phyloP scores from a whole-genome alignment of 2,329 filamentous ascomycete species.

The Xylariaceae sp. region DNA sequence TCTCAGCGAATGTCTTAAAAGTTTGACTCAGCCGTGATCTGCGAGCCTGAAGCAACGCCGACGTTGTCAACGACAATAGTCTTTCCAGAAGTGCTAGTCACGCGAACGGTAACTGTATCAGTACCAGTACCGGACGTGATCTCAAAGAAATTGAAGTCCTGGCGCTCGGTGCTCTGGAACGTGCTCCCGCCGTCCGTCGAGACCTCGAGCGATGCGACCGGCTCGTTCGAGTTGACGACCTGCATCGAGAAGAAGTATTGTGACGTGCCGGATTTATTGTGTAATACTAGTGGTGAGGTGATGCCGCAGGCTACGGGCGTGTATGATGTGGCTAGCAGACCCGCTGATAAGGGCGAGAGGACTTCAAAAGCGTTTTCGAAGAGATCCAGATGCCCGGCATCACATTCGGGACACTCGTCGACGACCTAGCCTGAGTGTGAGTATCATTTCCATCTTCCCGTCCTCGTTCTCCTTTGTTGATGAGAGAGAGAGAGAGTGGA shows the following conservation, averaged over 20 bases:
- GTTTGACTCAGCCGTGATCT: conserved; percentile 20
- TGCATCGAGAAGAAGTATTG: conserved; percentile 52
- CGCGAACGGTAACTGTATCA: conserved; percentile 49
- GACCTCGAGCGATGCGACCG: conserved; percentile 55
- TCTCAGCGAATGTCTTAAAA: conserved; percentile 18
- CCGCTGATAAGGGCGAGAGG: conserved; percentile 34
- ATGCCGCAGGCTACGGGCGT: conserved; percentile 39
- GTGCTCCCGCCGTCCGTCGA: conserved; percentile 55
- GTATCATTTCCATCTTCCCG: too few relatives aligned
- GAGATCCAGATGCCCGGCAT: conserved; percentile 40
- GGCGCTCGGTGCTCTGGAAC: conserved; percentile 53
- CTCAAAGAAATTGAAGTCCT: conserved; percentile 61
- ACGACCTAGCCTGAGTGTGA: conserved; percentile 36
- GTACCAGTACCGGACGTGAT: conserved; percentile 53
- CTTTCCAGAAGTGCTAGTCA: conserved; percentile 51
- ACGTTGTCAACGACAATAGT: conserved; percentile 50
- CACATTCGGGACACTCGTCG: conserved; percentile 43
- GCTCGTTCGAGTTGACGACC: conserved; percentile 59
- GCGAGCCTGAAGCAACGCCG: conserved; percentile 31
- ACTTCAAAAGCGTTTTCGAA: conserved; percentile 40
- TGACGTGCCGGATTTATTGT: conserved; percentile 43
- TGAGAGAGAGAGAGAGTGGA: background rate
- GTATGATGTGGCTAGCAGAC: conserved; percentile 40
- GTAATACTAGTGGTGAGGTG: conserved; percentile 38
- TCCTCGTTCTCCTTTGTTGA: too few relatives aligned